Conservation (phyloP, 2,329 filamentous ascomycete genomes). For the Trichoderma atroviride region DNA sequence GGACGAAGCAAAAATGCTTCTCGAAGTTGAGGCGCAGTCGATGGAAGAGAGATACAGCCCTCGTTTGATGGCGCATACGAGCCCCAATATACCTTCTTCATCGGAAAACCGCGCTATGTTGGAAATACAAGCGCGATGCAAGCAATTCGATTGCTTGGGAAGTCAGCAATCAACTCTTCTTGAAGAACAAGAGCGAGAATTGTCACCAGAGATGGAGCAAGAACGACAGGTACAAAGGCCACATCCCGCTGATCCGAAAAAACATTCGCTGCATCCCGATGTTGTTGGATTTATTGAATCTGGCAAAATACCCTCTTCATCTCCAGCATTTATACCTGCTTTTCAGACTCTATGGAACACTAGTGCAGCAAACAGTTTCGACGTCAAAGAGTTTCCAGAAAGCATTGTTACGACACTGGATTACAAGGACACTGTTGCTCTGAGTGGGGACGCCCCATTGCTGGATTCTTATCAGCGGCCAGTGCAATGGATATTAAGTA, state of each 20-base stretch:
- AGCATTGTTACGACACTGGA: conserved; percentile 20
- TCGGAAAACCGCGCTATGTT: neutral
- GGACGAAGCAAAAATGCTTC: conserved; percentile 46
- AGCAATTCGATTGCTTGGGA: no score
- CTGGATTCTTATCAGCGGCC: conserved; percentile 33
- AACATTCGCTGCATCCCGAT: conserved; percentile 38
- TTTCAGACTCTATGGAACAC: conserved; percentile 30
- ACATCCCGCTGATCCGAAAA: conserved; percentile 35
- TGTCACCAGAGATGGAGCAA: conserved; percentile 64
- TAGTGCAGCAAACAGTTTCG: conserved; percentile 28
- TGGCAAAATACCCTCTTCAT: neutral
- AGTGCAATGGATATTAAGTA: conserved; percentile 34
- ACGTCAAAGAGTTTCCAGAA: conserved; percentile 27
- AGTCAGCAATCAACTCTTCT: neutral
- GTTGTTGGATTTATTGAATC: neutral
- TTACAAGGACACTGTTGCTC: conserved; percentile 16
- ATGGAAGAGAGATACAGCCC: no score
- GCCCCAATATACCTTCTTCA: no score
- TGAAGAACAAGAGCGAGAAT: conserved; percentile 71
- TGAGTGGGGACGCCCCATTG: neutral
- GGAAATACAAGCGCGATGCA: neutral
- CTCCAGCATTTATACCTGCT: conserved; percentile 24
- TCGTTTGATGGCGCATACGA: no score
- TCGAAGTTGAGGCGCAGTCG: conserved; percentile 54
- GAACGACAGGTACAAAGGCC: conserved; percentile 60